phyloP scores from a whole-genome alignment of 768 basidiomycete genomes.

The Dentipellis fragilis region DNA sequence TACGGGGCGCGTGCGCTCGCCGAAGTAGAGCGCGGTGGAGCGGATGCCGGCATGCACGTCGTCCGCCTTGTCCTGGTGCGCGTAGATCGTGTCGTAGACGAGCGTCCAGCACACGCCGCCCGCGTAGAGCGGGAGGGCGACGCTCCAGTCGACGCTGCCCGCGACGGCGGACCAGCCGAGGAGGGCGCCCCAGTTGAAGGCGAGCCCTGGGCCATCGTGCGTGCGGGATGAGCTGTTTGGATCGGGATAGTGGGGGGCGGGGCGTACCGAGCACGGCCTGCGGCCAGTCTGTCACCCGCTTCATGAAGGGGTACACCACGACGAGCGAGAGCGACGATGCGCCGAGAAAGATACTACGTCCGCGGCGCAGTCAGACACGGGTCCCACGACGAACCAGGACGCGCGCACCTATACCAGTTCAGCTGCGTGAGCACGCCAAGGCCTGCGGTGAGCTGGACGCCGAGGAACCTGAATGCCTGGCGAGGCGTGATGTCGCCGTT shows the following conservation, averaged over 20 bases:
- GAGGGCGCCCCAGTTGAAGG: constrained; percentile 96
- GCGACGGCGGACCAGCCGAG: constrained; percentile 95
- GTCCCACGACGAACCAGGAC: background rate
- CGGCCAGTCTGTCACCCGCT: constrained; percentile 93
- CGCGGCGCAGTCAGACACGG: background rate
- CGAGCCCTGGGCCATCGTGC: constrained; percentile 80
- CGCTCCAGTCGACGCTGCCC: constrained; percentile 67
- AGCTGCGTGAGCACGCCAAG: constrained; percentile 81
- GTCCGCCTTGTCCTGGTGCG: constrained; percentile 96
- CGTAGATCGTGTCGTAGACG: constrained; percentile 96
- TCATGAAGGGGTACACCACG: constrained; percentile 91
- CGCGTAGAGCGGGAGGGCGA: constrained; percentile 82
- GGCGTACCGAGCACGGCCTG: constrained; percentile 83
- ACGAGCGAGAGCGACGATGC: constrained; percentile 87
- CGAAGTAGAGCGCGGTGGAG: constrained; percentile 91
- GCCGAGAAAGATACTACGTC: constrained; percentile 73
- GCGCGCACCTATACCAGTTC: constrained; percentile 86
- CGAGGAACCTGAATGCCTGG: constrained; percentile 77
- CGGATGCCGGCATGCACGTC: constrained; percentile 83
- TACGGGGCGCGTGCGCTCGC: constrained; percentile 62
- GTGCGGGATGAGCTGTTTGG: background rate
- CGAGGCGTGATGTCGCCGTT: constrained; percentile 64
- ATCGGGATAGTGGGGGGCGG: background rate
- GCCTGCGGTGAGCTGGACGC: constrained; percentile 70
- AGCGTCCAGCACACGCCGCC: constrained; percentile 91